These are phyloP conservation scores for Mortierella sp. DNA, from an alignment of 371 early-diverging fungal species.

Conservation along the genomic window DNA sequence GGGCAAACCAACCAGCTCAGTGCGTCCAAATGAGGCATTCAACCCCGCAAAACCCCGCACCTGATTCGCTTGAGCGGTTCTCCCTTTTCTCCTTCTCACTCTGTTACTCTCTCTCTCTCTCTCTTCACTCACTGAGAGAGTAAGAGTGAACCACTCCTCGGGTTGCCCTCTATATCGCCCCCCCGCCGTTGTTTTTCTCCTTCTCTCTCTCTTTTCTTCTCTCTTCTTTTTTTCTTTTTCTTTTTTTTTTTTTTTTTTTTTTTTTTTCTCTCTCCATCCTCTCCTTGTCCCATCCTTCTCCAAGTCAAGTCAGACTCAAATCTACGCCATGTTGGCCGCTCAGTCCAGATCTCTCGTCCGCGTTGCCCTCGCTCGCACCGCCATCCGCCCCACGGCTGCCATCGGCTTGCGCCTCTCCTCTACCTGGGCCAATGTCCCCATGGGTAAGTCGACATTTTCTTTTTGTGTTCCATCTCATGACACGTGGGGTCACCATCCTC, in stretches of 20 bases:
- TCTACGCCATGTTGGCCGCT: constrained; percentile 54
- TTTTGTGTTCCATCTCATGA: too few relatives aligned
- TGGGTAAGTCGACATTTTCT: constrained; percentile 59
- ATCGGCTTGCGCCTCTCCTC: constrained; percentile 65
- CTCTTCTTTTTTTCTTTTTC: constrained; percentile 11
- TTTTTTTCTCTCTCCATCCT: constrained; percentile 13
- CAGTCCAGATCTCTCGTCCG: constrained; percentile 60
- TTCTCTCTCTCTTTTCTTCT: constrained; percentile 22
- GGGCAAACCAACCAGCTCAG: too few relatives aligned
- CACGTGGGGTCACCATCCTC: too few relatives aligned
- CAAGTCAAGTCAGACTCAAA: constrained; percentile 2
- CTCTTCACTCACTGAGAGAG: background rate
- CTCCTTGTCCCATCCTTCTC: background rate
- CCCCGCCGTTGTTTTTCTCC: constrained; percentile 10
- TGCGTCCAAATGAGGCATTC: too few relatives aligned
- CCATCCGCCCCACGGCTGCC: constrained; percentile 57
- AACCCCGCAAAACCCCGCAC: constrained; percentile 36
- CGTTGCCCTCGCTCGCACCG: constrained; percentile 54
- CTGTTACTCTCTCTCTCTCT: constrained; percentile 3
- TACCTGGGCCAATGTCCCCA: constrained; percentile 82
- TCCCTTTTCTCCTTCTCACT: background rate
- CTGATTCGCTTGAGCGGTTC: constrained; percentile 8
- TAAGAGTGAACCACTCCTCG: background rate
- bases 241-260: constrained; percentile 19
- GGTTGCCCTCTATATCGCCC: constrained; percentile 1